Percentiles rank a stretch among this genome's conserved stretches.
phyloP scores from a whole-genome alignment of 2,329 filamentous ascomycete genomes.

The Eurotiales sp. region DNA sequence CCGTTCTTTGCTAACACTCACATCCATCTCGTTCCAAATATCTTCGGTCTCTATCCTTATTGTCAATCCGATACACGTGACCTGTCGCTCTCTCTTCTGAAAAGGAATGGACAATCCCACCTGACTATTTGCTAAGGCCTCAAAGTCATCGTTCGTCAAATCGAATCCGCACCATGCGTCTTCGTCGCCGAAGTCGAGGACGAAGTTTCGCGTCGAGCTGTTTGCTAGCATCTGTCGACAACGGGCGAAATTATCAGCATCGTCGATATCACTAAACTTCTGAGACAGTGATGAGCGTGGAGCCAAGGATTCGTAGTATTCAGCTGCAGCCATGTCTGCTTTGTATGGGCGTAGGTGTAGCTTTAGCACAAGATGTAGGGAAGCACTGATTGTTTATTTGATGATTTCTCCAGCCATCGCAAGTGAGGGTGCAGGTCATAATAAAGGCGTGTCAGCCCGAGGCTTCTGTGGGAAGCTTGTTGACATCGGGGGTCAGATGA shows the following conservation, averaged over 20 bases:
- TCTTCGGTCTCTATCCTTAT: slow-evolving; percentile 40
- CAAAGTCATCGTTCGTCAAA: slow-evolving; percentile 32
- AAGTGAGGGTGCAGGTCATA: not conserved
- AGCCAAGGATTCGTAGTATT: slow-evolving; percentile 28
- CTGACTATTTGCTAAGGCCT: slow-evolving; percentile 28
- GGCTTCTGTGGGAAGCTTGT: not conserved
- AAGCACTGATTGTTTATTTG: not conserved
- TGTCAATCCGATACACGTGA: not conserved
- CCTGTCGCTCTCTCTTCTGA: not conserved
- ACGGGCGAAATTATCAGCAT: slow-evolving; percentile 26
- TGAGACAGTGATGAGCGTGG: slow-evolving; percentile 5
- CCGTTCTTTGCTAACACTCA: slow-evolving; percentile 34
- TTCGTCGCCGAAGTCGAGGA: slow-evolving; percentile 42
- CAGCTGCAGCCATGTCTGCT: slow-evolving; percentile 20
- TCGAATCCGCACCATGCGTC: slow-evolving; percentile 40
- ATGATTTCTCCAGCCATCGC: not conserved
- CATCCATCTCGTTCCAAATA: slow-evolving; percentile 66
- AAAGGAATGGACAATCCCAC: slow-evolving; percentile 22
- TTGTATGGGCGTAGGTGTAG: not conserved
- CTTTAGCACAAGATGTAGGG: not conserved
- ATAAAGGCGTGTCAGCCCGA: not conserved
- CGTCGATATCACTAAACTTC: slow-evolving; percentile 38
- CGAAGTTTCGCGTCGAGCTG: slow-evolving; percentile 36
- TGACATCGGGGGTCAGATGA: slow-evolving; percentile 16
- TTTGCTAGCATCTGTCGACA: slow-evolving; percentile 28